Conservation (phyloP, 768 basidiomycete species). For the Mrakia frigida region DNA sequence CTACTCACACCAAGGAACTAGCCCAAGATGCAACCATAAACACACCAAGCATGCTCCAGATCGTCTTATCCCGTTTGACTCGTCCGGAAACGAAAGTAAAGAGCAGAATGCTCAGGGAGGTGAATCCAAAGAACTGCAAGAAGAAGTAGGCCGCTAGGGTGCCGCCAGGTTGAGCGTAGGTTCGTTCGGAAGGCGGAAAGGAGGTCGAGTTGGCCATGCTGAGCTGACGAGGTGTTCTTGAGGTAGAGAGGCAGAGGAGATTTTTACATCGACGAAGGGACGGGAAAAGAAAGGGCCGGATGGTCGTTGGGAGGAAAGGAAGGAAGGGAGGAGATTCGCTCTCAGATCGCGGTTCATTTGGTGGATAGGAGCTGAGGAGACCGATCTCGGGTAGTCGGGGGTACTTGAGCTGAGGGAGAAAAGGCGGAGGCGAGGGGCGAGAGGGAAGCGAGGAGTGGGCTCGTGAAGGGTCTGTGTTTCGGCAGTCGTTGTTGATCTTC, state of each 20-base stretch:
- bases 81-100: background rate
- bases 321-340: background rate
- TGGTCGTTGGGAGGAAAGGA: background rate
- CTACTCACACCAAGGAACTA: background rate
- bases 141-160: background rate
- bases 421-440: background rate
- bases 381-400: background rate
- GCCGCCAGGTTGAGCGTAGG: background rate
- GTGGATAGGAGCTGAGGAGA: background rate
- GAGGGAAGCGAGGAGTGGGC: background rate
- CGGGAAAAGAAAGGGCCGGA: background rate
- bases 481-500: too few species aligned
- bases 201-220: background rate
- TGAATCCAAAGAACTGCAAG: background rate
- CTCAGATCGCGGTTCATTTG: background rate
- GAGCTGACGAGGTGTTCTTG: background rate
- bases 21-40: slow-evolving; percentile 8
- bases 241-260: background rate
- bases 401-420: background rate
- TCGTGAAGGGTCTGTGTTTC: background rate
- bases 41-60: background rate
- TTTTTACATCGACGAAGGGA: background rate
- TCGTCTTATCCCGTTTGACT: slow-evolving; percentile 2
- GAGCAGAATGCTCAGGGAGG: background rate
- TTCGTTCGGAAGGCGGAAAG: background rate